Base-by-base conservation (phyloP, 192 early-diverging fungal species). In the Mortierella claussenii region DNA sequence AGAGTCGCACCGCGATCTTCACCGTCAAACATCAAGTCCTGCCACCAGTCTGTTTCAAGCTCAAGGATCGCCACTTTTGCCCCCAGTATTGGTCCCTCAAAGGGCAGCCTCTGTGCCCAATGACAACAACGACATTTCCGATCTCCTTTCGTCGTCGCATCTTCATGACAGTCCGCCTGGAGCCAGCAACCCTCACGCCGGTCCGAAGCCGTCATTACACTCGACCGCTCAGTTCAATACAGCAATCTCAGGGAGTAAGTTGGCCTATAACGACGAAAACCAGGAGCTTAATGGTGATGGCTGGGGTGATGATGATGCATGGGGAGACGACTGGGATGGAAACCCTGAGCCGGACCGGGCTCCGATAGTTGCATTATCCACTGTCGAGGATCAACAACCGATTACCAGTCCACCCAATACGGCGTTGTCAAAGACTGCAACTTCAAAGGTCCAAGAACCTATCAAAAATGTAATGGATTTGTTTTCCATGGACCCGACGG, bases 281-380 rank as follows among this genome's bases (percentile, higher is more conserved):
- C 18, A 15, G 1, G 49, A 45, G 4, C 21, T n/a, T 26, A 24
- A 36, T 1, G 55, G 33, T 1, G 62, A 74, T 40, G 62, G 11
- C 4, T 74, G 70, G 70, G 15, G 24, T 37, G 15, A 31, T 1
- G 55, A 46, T 1, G 62, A 74, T 40, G 62, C 15, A 4, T 74
- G 70, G 70, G 70, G 62, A 24, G 56, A 75, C 18, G 60, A 75
- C 44, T 75, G 70, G 70, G 56, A 40, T 20, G 56, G 55, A 18
- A n/a, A n/a, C n/a, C n/a, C n/a, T n/a, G n/a, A n/a, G n/a, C n/a
- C n/a, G n/a, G n/a, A n/a, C n/a, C n/a, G n/a, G n/a, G n/a, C n/a
- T n/a, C n/a, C n/a, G n/a, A n/a, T n/a, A n/a, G n/a, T n/a, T n/a
- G n/a, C n/a, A n/a, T n/a, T n/a, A n/a, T n/a, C n/a, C n/a, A n/a